Evolutionary conservation across 306 rosid genomes (phyloP).

Genomic region (Crataegus laevigata): DNA sequence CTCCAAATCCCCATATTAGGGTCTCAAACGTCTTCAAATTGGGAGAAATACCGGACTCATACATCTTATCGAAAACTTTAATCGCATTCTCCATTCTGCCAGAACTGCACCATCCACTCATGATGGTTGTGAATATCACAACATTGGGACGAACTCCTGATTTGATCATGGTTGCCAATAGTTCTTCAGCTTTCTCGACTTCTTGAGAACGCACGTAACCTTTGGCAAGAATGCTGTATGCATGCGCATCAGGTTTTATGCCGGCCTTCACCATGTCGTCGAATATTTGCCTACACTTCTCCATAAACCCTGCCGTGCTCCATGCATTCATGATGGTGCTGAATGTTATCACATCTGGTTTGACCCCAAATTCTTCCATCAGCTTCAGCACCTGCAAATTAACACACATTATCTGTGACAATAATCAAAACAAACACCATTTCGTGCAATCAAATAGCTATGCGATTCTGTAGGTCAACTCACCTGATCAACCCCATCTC

Average conservation of each 20-base stretch:
- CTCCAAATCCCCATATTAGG: slow-evolving; percentile 55
- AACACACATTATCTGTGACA: background rate
- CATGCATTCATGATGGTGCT: slow-evolving; percentile 74
- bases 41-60: slow-evolving; percentile 47
- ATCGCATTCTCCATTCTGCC: slow-evolving; percentile 64
- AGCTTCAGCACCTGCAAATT: slow-evolving; percentile 47
- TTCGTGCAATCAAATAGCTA: background rate
- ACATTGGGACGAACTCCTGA: slow-evolving; percentile 51
- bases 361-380: slow-evolving; percentile 54
- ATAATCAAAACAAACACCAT: background rate
- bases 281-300: slow-evolving; percentile 49
- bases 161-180: slow-evolving; percentile 37
- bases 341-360: slow-evolving; percentile 61
- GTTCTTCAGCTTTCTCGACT: slow-evolving; percentile 59
- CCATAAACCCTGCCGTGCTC: slow-evolving; percentile 72
- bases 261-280: slow-evolving; percentile 59
- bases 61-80: slow-evolving; percentile 47
- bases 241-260: slow-evolving; percentile 57
- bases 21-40: slow-evolving; percentile 74
- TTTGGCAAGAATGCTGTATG: slow-evolving; percentile 70
- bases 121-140: slow-evolving; percentile 58
- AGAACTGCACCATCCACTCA: slow-evolving; percentile 66
- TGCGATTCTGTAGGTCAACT: background rate
- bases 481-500: slow-evolving; percentile 63
- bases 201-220: slow-evolving; percentile 61